Base-by-base conservation (phyloP, 306 rosid genomes). In the Malus sieversii region DNA sequence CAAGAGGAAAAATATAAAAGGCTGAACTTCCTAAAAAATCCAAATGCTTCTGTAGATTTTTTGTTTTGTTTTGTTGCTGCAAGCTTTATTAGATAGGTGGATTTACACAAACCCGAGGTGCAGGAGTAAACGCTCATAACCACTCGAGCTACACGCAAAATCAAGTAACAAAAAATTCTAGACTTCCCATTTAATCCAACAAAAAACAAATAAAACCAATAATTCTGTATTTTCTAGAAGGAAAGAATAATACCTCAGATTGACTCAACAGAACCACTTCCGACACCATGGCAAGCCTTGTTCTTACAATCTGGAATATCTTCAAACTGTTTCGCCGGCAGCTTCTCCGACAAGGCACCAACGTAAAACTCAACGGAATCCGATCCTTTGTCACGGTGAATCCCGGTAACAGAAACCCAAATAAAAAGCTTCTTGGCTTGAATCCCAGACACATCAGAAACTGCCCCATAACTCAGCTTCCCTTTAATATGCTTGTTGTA, bases 321-420 rank as follows among this genome's bases (percentile, higher is more conserved):
- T 15, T 85, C 83, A 45, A 93, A 91, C 81, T 86, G 81, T 0
- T 58, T 3, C 0, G 82, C 90, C 1, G 97, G 90, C 2, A 93
- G 45, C 13, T 64, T 74, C 92, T 89, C 86, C 0, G 93, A 89
- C 75, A 91, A 48, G 35, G 87, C 40, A 9, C 98, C 98, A 11
- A 85, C 91, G 12, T 71, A 79, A 65, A 93, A 93, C 10, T 81
- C 83, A 27, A 93, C 76, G 67, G 29, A 77, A 5, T 44, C 84
- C 1, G 90, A 82, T 20, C 66, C 80, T 10, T 45, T 4, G 8
- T 86, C 87, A 16, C 77, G 82, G 60, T 80, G 52, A n/a, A 93
- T 87, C 4, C 83, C 89, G 44, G 96, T 80, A 11, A 92, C 89
- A 5, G 94, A 48, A 30, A 89, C 79, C 96, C 96, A 90, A 0